These are phyloP conservation scores for Colletotrichum echinochloae DNA, from an alignment of 2,329 filamentous ascomycete species.

Conservation along the genomic window DNA sequence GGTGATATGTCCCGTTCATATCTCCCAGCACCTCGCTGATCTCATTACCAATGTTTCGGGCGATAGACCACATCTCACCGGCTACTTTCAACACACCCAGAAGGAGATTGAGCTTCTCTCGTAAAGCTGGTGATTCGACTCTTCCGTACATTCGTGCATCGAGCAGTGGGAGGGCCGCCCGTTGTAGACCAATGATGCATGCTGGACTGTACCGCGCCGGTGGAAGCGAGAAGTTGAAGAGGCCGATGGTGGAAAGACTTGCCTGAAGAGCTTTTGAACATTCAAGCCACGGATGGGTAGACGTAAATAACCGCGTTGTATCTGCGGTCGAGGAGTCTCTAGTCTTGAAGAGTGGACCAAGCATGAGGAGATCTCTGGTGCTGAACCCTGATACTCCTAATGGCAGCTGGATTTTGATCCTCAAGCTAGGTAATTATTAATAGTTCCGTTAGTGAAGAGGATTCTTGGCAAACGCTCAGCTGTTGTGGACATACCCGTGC, in stretches of 20 bases:
- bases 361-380: slow-evolving; percentile 24
- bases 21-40: slow-evolving; percentile 27
- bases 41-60: slow-evolving; percentile 44
- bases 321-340: neutral
- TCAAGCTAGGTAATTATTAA: too few species aligned
- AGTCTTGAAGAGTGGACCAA: slow-evolving; percentile 35
- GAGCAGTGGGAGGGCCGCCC: slow-evolving; percentile 48
- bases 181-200: slow-evolving; percentile 43
- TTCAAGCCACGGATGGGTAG: slow-evolving; percentile 22
- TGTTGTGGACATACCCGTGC: slow-evolving; percentile 46
- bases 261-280: slow-evolving; percentile 45
- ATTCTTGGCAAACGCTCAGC: neutral
- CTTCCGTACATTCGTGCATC: slow-evolving; percentile 51
- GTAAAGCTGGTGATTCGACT: slow-evolving; percentile 47
- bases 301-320: neutral
- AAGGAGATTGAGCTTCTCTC: slow-evolving; percentile 49
- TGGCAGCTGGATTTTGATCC: slow-evolving; percentile 43
- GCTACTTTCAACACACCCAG: slow-evolving; percentile 48
- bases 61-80: slow-evolving; percentile 51
- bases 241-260: slow-evolving; percentile 47
- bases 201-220: slow-evolving; percentile 46
- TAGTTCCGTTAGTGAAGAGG: neutral
- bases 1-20: neutral
- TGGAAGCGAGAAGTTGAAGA: slow-evolving; percentile 49
- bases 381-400: slow-evolving; percentile 41